Percentiles rank a stretch among this genome's conserved stretches.
Evolutionary conservation across 306 rosid genomes (phyloP).

Genomic region (Prunus persica): DNA sequence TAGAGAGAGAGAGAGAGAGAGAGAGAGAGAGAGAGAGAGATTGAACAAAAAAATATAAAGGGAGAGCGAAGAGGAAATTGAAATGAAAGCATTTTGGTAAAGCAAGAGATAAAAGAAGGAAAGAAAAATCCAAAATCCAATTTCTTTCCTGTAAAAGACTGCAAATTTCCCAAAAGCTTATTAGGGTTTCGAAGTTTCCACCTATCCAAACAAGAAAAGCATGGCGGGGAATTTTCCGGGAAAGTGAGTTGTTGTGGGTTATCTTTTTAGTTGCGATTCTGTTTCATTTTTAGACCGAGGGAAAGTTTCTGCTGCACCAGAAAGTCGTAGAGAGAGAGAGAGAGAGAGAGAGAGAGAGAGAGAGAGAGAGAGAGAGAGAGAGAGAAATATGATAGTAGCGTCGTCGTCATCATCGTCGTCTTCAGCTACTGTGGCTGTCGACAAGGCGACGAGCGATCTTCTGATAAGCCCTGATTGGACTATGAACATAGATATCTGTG

Average conservation of each 20-base stretch:
- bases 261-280: background rate
- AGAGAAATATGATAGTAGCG: constrained; percentile 29
- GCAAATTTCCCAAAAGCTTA: background rate
- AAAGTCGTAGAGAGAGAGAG: constrained; percentile 27
- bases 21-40: constrained; percentile 7
- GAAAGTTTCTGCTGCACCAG: constrained; percentile 15
- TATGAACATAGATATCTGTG: constrained; percentile 97
- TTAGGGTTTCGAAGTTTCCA: constrained; percentile 50
- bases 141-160: background rate
- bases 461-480: constrained; percentile 99
- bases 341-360: constrained; percentile 1
- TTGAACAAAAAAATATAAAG: background rate
- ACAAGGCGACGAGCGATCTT: constrained; percentile 99
- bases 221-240: constrained; percentile 27
- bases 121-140: constrained; percentile 1
- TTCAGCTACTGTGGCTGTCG: constrained; percentile 91
- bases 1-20: constrained; percentile 9
- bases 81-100: background rate
- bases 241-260: constrained; percentile 24
- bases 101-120: background rate
- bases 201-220: constrained; percentile 18
- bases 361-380: background rate
- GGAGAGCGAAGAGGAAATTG: background rate
- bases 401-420: constrained; percentile 58
- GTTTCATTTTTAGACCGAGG: constrained; percentile 9